phyloP scores from a whole-genome alignment of 2,329 filamentous ascomycete species.

The Sclerotinia trifoliorum region DNA sequence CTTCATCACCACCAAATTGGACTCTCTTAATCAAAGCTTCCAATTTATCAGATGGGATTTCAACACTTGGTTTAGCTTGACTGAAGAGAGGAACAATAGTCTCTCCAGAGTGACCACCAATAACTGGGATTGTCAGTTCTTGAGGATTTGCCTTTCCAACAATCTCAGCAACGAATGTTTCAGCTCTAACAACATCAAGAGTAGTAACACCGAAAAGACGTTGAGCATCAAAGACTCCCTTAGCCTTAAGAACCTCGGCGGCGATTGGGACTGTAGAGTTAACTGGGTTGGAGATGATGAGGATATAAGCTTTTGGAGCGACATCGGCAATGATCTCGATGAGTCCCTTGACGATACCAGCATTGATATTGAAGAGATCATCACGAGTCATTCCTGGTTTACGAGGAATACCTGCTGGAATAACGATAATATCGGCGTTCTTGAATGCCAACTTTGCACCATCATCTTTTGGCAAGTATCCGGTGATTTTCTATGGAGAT shows the following conservation, averaged over 20 bases:
- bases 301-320: conserved; percentile 87
- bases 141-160: conserved; percentile 24
- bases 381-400: conserved; percentile 98
- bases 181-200: conserved; percentile 96
- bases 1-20: conserved; percentile 98
- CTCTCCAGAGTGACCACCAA: conserved; percentile 96
- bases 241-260: conserved; percentile 93
- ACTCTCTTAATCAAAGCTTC: conserved; percentile 77
- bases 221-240: conserved; percentile 98
- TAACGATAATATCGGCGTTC: conserved; percentile 90
- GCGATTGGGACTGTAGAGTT: conserved; percentile 99
- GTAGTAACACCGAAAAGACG: conserved; percentile 99
- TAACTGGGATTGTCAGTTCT: conserved; percentile 75
- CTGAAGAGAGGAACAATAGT: conserved; percentile 98
- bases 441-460: conserved; percentile 79
- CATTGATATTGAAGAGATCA: conserved; percentile 99
- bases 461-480: conserved; percentile 74
- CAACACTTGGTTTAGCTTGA: conserved; percentile 75
- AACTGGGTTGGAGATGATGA: conserved; percentile 98
- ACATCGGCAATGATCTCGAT: conserved; percentile 91
- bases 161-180: conserved; percentile 88
- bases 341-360: conserved; percentile 97
- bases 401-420: conserved; percentile 95
- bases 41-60: conserved; percentile 57
- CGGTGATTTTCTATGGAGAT: conserved; percentile 76